Evolutionary conservation across 805 yeast genomes (phyloP).

Genomic region (Danielia oregonensis): DNA sequence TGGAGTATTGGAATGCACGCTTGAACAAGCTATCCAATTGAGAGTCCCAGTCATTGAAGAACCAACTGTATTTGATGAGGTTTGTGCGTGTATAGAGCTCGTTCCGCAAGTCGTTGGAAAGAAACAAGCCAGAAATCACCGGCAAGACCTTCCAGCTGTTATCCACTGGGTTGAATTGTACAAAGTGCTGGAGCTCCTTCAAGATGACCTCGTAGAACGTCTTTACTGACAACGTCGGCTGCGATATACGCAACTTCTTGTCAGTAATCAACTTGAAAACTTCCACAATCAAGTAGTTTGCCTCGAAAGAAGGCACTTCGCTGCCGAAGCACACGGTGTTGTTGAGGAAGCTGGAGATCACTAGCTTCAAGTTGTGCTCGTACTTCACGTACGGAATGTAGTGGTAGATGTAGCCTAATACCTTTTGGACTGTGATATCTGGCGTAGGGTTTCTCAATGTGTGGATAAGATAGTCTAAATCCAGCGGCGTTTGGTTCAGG

Average conservation of each 20-base stretch:
- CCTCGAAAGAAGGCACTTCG: constrained; percentile 21
- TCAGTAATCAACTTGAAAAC: constrained; percentile 45
- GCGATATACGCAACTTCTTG: constrained; percentile 43
- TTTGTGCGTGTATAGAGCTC: constrained; percentile 27
- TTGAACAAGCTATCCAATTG: constrained; percentile 25
- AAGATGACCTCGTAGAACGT: constrained; percentile 38
- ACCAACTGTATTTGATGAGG: constrained; percentile 25
- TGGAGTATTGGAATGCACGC: constrained; percentile 20
- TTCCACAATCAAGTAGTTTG: constrained; percentile 41
- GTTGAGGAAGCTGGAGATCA: constrained; percentile 42
- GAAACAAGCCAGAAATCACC: constrained; percentile 41
- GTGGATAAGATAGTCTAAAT: constrained; percentile 45
- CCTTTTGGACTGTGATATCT: constrained; percentile 25
- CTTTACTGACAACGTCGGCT: constrained; percentile 45
- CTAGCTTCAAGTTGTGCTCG: constrained; percentile 41
- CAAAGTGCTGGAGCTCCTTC: constrained; percentile 33
- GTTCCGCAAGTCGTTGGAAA: constrained; percentile 34
- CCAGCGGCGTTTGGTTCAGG: constrained; percentile 27
- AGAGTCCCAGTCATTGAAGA: constrained; percentile 34
- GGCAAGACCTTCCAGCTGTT: constrained; percentile 49
- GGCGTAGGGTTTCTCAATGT: constrained; percentile 41
- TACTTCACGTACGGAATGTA: constrained; percentile 49
- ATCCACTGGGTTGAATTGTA: constrained; percentile 20
- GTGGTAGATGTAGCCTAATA: constrained; percentile 47
- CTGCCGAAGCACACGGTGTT: constrained; percentile 33